phyloP scores from a whole-genome alignment of 106 monocot genomes.

The Agapanthus africanus region DNA sequence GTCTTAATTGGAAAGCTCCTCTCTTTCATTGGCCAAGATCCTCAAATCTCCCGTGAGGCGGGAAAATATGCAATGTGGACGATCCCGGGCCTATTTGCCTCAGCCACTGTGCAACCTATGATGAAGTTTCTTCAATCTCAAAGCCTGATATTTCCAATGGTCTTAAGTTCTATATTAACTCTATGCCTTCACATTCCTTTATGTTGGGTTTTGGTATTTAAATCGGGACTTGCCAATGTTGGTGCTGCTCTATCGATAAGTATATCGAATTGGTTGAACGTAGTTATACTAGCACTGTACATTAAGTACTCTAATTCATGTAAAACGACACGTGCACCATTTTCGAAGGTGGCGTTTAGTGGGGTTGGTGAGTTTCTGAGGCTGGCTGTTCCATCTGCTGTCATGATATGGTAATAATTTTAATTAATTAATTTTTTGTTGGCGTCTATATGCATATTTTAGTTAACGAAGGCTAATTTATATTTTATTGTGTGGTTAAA shows the following conservation, averaged over 20 bases:
- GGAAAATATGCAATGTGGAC: slow-evolving; percentile 45
- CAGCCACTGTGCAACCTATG: slow-evolving; percentile 32
- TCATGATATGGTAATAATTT: slow-evolving; percentile 62
- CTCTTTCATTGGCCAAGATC: slow-evolving; percentile 48
- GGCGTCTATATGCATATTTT: too few relatives aligned
- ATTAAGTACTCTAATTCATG: slow-evolving; percentile 43
- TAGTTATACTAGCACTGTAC: slow-evolving; percentile 35
- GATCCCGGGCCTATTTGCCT: slow-evolving; percentile 49
- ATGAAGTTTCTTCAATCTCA: slow-evolving; percentile 61
- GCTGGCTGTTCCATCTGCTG: slow-evolving; percentile 54
- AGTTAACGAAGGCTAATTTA: too few relatives aligned
- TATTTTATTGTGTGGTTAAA: too few relatives aligned
- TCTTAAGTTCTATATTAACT: slow-evolving; percentile 25
- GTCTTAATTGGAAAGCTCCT: slow-evolving; percentile 45
- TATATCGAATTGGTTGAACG: slow-evolving; percentile 47
- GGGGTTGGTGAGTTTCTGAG: slow-evolving; percentile 33
- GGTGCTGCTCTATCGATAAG: slow-evolving; percentile 78
- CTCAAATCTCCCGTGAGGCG: slow-evolving; percentile 41
- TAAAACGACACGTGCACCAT: slow-evolving; percentile 29
- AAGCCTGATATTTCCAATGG: slow-evolving; percentile 52
- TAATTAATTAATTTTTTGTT: background rate
- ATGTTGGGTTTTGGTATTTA: slow-evolving; percentile 75
- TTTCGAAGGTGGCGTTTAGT: slow-evolving; percentile 44
- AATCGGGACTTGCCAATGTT: slow-evolving; percentile 33
- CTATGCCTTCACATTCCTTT: slow-evolving; percentile 51